These are phyloP conservation scores for Suaeda aralocaspica DNA, from an alignment of 148 eudicot species.

Conservation along the genomic window DNA sequence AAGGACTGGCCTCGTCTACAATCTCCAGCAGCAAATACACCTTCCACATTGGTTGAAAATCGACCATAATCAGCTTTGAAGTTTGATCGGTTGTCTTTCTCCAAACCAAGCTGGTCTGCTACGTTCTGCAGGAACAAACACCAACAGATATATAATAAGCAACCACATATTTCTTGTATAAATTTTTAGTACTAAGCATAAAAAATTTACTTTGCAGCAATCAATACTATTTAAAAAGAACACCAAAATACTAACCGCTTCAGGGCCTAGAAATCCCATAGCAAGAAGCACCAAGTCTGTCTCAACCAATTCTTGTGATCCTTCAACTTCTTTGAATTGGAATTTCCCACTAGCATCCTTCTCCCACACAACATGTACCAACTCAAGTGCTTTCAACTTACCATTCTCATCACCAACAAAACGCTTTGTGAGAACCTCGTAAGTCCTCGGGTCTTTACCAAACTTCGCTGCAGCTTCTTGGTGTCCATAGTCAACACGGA, in stretches of 20 bases:
- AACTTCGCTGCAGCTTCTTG: slow-evolving; percentile 92
- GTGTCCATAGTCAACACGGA: slow-evolving; percentile 98
- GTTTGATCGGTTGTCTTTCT: slow-evolving; percentile 82
- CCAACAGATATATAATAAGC: slow-evolving; percentile 7
- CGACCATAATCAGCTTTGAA: slow-evolving; percentile 76
- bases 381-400: slow-evolving; percentile 71
- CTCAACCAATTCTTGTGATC: slow-evolving; percentile 67
- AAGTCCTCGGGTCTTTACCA: slow-evolving; percentile 91
- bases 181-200: too few relatives aligned
- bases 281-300: slow-evolving; percentile 88
- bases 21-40: slow-evolving; percentile 95
- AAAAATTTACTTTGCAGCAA: not conserved
- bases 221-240: not conserved
- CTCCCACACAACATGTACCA: slow-evolving; percentile 83
- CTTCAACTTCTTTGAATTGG: slow-evolving; percentile 85
- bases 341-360: slow-evolving; percentile 85
- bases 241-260: slow-evolving; percentile 56
- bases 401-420: slow-evolving; percentile 89
- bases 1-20: slow-evolving; percentile 94
- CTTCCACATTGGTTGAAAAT: slow-evolving; percentile 73
- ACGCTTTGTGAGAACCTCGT: slow-evolving; percentile 87
- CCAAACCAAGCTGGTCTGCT: slow-evolving; percentile 80
- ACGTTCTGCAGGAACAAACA: slow-evolving; percentile 37
- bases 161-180: too few relatives aligned
- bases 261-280: slow-evolving; percentile 99